A percentile compares a stretch with the other conserved stretches of the same genome.
These are phyloP conservation scores for Hymenoscyphus occultus DNA, from an alignment of 2,329 filamentous ascomycete species.

Conservation along the genomic window DNA sequence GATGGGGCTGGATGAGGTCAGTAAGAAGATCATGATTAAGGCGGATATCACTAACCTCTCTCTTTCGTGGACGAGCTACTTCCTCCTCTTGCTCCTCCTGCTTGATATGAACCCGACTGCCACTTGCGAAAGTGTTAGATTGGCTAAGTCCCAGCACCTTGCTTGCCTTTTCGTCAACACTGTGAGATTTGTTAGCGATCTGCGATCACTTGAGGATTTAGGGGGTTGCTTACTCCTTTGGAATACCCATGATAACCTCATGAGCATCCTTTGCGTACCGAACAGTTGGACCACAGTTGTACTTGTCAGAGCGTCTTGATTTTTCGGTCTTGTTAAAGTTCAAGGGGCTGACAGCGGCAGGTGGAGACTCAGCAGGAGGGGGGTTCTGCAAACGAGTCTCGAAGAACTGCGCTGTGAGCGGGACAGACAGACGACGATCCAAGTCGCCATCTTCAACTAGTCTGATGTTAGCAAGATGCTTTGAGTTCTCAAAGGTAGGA, in stretches of 20 bases:
- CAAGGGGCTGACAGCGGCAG: not conserved
- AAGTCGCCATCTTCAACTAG: not conserved
- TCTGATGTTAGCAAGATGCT: not conserved
- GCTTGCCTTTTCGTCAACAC: not conserved
- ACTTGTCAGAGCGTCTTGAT: constrained; percentile 4
- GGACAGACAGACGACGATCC: not conserved
- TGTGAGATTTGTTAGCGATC: not conserved
- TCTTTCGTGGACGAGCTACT: too few species aligned
- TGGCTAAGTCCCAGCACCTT: not conserved
- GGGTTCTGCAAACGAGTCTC: not conserved
- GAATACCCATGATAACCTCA: constrained; percentile 9
- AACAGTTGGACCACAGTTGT: constrained; percentile 2
- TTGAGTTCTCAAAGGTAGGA: not conserved
- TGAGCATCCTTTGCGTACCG: not conserved
- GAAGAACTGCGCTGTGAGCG: not conserved
- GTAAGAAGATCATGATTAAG: too few species aligned
- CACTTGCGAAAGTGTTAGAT: not conserved
- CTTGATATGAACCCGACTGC: not conserved
- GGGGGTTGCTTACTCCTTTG: not conserved
- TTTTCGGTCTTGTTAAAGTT: not conserved
- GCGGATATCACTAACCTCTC: too few species aligned
- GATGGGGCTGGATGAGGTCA: too few species aligned
- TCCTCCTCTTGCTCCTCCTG: too few species aligned
- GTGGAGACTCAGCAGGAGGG: not conserved
- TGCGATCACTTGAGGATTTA: not conserved